Conservation (phyloP, 768 basidiomycete species). For the Pholiota conissans region DNA sequence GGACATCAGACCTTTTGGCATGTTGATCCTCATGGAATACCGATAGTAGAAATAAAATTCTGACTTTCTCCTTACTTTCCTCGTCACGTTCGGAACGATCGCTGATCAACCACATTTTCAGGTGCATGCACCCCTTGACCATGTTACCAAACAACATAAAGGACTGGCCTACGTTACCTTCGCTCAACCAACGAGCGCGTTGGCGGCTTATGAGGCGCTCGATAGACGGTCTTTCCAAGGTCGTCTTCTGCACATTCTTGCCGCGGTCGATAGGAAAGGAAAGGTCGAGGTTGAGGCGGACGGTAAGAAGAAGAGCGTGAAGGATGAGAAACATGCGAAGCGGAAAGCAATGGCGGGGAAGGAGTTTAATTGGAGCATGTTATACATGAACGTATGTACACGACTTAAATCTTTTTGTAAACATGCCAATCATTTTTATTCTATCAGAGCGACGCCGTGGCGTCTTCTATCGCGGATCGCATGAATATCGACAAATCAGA, state of each 20-base stretch:
- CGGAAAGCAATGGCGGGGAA: slow-evolving; percentile 69
- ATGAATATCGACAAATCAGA: slow-evolving; percentile 87
- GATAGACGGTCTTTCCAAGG: slow-evolving; percentile 91
- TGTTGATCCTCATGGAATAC: slow-evolving; percentile 59
- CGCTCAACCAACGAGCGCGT: slow-evolving; percentile 36
- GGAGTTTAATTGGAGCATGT: slow-evolving; percentile 90
- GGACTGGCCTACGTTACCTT: slow-evolving; percentile 55
- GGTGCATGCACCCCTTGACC: slow-evolving; percentile 52
- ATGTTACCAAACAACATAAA: slow-evolving; percentile 44
- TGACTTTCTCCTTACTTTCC: slow-evolving; percentile 20
- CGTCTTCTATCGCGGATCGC: slow-evolving; percentile 84
- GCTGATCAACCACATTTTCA: slow-evolving; percentile 19
- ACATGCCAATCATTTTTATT: slow-evolving; percentile 1
- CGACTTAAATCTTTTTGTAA: slow-evolving; percentile 13
- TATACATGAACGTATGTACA: slow-evolving; percentile 94
- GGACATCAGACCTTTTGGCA: slow-evolving; percentile 66
- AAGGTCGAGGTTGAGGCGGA: slow-evolving; percentile 43
- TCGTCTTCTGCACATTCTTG: slow-evolving; percentile 85
- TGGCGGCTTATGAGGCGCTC: slow-evolving; percentile 73
- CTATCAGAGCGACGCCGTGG: slow-evolving; percentile 88
- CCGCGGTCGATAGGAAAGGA: slow-evolving; percentile 70
- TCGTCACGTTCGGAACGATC: neutral
- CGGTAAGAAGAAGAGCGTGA: slow-evolving; percentile 44
- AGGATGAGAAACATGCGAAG: slow-evolving; percentile 65
- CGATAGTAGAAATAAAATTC: slow-evolving; percentile 62